Base-by-base conservation (phyloP, 257 asterid species). In the Ajuga chamaepitys region DNA sequence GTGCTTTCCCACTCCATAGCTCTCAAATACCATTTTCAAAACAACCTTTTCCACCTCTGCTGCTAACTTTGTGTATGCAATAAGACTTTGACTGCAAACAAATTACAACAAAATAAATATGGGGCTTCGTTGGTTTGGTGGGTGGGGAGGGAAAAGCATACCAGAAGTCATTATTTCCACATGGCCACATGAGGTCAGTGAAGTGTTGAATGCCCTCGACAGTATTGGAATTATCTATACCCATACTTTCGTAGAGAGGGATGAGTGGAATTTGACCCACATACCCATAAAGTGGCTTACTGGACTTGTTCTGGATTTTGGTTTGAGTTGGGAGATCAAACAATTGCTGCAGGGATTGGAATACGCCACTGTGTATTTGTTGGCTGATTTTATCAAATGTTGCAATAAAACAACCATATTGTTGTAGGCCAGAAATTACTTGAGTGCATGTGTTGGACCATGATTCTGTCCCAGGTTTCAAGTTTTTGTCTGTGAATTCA, bases 221-320 rank as follows among this genome's bases (percentile, higher is more conserved):
- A 5, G 93, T 81, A 42, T 78, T 68, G 40, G 96, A 87, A 66
- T 85, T 25, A 67, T 89, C 96, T 48, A 87, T 78, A 11, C 96
- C 96, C 88, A 89, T 78, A 55, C 96, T 86, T 65, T 89, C 95
- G 44, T 79, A 83, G 28, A 89, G 87, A 26, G 95, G 96, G 54
- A 89, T 38, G 13, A 79, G 7, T 40, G 94, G 91, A 37, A 85
- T 85, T 74, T 85, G 86, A 3, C 96, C 96, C 3, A 86, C 88
- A 35, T 89, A 89, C 9, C 96, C 95, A 64, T 78, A 86, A 44
- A 86, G 78, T 26, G 96, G 94, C 67, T 85, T 86, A 0, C 28
- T 22, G 24, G 95, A 89, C 28, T 80, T 86, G 77, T 89, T 89
- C 13, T 83, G 81, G 5, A 86, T 74, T 80, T 89, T 86, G 60